Base-by-base conservation (phyloP, 2,329 filamentous ascomycete genomes). In the Aspergillus ruber region DNA sequence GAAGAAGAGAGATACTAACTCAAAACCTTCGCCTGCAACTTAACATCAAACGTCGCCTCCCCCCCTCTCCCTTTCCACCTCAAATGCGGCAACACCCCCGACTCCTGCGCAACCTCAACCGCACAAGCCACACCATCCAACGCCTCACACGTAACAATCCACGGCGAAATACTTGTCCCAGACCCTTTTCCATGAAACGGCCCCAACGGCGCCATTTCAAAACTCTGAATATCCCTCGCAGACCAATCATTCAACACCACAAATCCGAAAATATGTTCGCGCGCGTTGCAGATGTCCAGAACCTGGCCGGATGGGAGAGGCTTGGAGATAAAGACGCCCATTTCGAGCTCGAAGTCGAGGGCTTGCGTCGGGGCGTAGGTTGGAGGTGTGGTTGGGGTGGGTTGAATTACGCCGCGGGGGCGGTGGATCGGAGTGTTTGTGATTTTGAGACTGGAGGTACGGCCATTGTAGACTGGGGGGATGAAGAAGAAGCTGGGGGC, bases 161-260 rank as follows among this genome's bases (percentile, higher is more conserved):
- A 84, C 0, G 81, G 79, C 0, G 75, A 78, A 15, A 84, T 74
- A 1, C 72, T 74, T 0, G 80, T 84, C 4, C 73, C 74, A 27
- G 82, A 79, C 23, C 74, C 78, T 60, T 84, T 84, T 1, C 74
- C 74, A 45, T 82, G 80, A 50, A 83, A 74, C 0, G 81, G 80
- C 0, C 81, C 81, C 0, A 83, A 63, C 0, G 80, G 80, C 3
- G 65, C 68, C 78, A 82, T 82, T 54, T 83, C 81, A 20, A 80
- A 67, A 0, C 63, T 70, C 57, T 83, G 80, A 6, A 83, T 79
- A 56, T 83, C 80, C n/a, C 81, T 70, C 17, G 80, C 77, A 67
- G 45, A 47, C 80, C 81, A 83, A 53, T 83, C 80, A 50, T 83
- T 83, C 6, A 83, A 56, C 33, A 85, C 62, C 0, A 81, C 75